These are phyloP conservation scores for Chlamydomonas schloesseri DNA, from an alignment of 139 green algal species.

Conservation along the genomic window DNA sequence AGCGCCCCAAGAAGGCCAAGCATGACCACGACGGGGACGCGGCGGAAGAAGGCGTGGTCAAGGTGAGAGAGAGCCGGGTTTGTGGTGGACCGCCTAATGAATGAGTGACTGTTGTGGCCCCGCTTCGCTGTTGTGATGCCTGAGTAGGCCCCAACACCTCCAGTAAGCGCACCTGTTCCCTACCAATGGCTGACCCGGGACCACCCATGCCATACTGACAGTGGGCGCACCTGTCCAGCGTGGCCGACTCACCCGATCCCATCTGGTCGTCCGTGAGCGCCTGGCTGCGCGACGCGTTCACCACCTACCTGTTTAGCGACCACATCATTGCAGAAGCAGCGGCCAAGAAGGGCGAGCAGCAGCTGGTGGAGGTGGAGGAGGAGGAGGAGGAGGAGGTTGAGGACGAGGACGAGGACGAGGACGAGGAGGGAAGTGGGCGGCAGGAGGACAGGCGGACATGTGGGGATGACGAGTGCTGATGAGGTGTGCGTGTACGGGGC, in stretches of 20 bases:
- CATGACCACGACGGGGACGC: not conserved
- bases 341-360: not conserved
- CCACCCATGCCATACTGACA: too few relatives aligned
- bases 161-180: too few relatives aligned
- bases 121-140: too few relatives aligned
- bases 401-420: not conserved
- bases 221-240: slow-evolving; percentile 64
- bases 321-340: slow-evolving; percentile 52
- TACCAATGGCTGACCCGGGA: too few relatives aligned
- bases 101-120: too few relatives aligned
- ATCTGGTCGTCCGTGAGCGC: slow-evolving; percentile 58
- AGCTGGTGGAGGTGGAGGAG: slow-evolving; percentile 9
- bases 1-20: not conserved
- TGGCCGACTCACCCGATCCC: slow-evolving; percentile 53
- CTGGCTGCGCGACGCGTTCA: slow-evolving; percentile 56
- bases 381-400: slow-evolving; percentile 31
- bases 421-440: too few relatives aligned
- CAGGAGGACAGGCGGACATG: too few relatives aligned
- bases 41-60: not conserved
- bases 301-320: slow-evolving; percentile 74
- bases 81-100: too few relatives aligned
- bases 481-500: too few relatives aligned
- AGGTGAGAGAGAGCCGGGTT: too few relatives aligned
- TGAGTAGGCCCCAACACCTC: too few relatives aligned
- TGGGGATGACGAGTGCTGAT: too few relatives aligned